Conservation (phyloP, 2,329 filamentous ascomycete species). For the Trichoderma lentiforme region DNA sequence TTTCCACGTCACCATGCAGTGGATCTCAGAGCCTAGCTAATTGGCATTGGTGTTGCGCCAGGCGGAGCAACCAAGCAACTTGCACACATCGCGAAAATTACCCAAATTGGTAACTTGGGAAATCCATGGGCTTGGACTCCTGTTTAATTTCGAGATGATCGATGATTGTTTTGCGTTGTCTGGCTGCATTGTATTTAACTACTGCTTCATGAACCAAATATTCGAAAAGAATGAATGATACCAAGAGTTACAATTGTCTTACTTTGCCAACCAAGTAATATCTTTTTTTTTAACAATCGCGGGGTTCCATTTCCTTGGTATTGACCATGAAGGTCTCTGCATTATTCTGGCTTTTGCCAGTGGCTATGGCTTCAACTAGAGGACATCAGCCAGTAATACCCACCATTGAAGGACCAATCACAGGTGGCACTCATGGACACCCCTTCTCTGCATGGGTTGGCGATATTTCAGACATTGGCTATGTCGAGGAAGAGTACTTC, state of each 20-base stretch:
- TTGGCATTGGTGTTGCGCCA: neutral
- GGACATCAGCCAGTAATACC: neutral
- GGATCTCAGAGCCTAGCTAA: neutral
- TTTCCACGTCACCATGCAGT: neutral
- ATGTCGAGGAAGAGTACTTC: neutral
- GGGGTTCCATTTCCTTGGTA: neutral
- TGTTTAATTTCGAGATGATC: neutral
- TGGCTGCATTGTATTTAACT: neutral
- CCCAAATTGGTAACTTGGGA: neutral
- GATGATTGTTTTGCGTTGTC: neutral
- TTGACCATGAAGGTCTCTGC: neutral
- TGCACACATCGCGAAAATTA: neutral
- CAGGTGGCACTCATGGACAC: neutral
- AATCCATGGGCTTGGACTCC: neutral
- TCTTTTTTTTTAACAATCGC: neutral
- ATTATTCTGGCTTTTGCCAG: neutral
- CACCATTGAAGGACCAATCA: neutral
- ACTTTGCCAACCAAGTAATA: no score
- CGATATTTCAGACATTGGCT: neutral
- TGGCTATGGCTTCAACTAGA: neutral
- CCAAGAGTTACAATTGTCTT: no score
- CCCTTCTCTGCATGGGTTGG: neutral
- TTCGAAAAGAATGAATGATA: no score
- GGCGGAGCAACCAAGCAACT: neutral
- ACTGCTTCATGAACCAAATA: neutral